phyloP scores from a whole-genome alignment of 1,284 basidiomycete species.

The Rhodotorula sp. region DNA sequence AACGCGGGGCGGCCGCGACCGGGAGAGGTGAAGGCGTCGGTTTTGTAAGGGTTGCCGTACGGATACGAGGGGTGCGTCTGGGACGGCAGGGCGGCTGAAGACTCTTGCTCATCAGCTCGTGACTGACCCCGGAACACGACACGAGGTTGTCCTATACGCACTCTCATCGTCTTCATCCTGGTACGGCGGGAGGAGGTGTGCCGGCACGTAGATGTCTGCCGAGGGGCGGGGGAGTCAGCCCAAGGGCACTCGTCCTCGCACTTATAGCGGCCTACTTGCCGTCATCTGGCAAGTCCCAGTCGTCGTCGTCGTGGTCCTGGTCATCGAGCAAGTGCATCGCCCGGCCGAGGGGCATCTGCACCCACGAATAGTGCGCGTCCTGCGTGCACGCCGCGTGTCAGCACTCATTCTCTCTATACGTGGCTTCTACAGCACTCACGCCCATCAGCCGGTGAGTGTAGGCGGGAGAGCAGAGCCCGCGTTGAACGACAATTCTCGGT shows the following conservation, averaged over 20 bases:
- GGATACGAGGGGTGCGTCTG: conserved; percentile 45
- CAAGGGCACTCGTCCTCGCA: too few relatives aligned
- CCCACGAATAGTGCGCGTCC: conserved; percentile 39
- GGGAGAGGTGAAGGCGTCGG: conserved; percentile 14
- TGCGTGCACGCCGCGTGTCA: background rate
- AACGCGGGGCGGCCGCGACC: background rate
- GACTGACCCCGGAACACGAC: too few relatives aligned
- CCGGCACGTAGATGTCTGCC: conserved; percentile 42
- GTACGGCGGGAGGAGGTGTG: conserved; percentile 41
- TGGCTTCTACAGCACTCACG: background rate
- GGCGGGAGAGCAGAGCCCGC: too few relatives aligned
- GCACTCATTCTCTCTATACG: background rate
- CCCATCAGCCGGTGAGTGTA: background rate
- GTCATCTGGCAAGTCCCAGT: conserved; percentile 36
- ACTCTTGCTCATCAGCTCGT: too few relatives aligned
- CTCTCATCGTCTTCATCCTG: conserved; percentile 45
- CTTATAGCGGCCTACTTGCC: conserved; percentile 6
- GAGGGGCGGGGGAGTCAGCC: background rate
- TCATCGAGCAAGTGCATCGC: conserved; percentile 19
- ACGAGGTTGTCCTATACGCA: too few relatives aligned
- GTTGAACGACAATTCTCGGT: background rate
- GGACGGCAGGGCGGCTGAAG: conserved; percentile 41
- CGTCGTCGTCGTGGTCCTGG: conserved; percentile 22
- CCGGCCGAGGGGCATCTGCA: conserved; percentile 9
- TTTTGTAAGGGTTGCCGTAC: conserved; percentile 45